phyloP scores from a whole-genome alignment of 2,329 filamentous ascomycete genomes.

The Alternaria conjuncta region DNA sequence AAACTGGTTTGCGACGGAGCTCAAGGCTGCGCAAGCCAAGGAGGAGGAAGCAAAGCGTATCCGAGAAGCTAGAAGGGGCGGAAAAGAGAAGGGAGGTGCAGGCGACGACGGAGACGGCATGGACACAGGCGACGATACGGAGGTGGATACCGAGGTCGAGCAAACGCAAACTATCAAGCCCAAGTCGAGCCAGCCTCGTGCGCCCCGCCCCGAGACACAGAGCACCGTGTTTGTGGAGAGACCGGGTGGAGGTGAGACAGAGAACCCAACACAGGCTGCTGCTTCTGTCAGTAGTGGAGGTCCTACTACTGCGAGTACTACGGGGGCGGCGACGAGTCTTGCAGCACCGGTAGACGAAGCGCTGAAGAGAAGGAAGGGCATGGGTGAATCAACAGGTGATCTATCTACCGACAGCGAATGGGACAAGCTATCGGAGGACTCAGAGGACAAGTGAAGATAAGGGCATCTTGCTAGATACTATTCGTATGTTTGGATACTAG shows the following conservation, averaged over 20 bases:
- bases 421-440: constrained; percentile 80
- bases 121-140: constrained; percentile 56
- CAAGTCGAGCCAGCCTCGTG: constrained; percentile 18
- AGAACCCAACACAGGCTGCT: constrained; percentile 26
- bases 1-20: constrained; percentile 91
- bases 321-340: constrained; percentile 38
- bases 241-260: constrained; percentile 22
- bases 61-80: constrained; percentile 50
- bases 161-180: constrained; percentile 32
- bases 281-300: constrained; percentile 12
- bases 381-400: constrained; percentile 59
- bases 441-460: constrained; percentile 41
- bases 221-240: constrained; percentile 45
- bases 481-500: constrained; percentile 11
- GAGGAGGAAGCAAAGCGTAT: constrained; percentile 59
- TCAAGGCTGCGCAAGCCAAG: constrained; percentile 55
- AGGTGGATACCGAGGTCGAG: constrained; percentile 50
- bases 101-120: constrained; percentile 45
- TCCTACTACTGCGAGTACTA: constrained; percentile 32
- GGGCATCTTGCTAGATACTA: constrained; percentile 7
- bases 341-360: constrained; percentile 44
- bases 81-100: constrained; percentile 43
- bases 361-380: constrained; percentile 54
- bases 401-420: constrained; percentile 92
- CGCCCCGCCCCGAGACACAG: constrained; percentile 34